Evolutionary conservation across 805 yeast genomes (phyloP).

Genomic region (Lipomyces starkeyi): DNA sequence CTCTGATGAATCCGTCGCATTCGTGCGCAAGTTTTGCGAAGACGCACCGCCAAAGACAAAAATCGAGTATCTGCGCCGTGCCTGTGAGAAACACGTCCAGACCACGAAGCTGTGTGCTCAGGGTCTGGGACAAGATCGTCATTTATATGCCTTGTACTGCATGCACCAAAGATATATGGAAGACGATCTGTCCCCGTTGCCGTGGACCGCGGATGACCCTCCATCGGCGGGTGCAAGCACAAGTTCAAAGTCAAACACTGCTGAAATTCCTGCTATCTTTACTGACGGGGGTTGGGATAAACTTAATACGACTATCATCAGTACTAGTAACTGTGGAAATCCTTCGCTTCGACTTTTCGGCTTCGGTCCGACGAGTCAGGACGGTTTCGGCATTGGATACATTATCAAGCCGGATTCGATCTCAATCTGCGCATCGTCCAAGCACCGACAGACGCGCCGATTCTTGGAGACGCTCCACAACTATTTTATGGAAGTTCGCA

Average conservation of each 20-base stretch:
- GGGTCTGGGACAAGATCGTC: conserved; percentile 93
- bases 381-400: conserved; percentile 93
- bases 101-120: conserved; percentile 71
- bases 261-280: conserved; percentile 69
- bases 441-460: conserved; percentile 84
- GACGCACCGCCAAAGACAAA: conserved; percentile 64
- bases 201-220: conserved; percentile 28
- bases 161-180: conserved; percentile 66
- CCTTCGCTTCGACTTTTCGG: conserved; percentile 88
- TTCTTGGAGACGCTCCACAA: conserved; percentile 71
- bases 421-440: conserved; percentile 81
- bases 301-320: conserved; percentile 76
- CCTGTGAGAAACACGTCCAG: conserved; percentile 71
- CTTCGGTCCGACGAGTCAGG: conserved; percentile 87
- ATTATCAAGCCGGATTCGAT: conserved; percentile 81
- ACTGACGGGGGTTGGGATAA: conserved; percentile 89
- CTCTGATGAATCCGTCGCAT: conserved; percentile 75
- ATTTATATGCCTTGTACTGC: conserved; percentile 83
- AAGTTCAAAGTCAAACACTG: neutral
- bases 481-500: conserved; percentile 63
- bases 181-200: conserved; percentile 34
- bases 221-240: neutral
- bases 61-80: conserved; percentile 63
- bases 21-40: conserved; percentile 85
- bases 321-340: conserved; percentile 91